Evolutionary conservation across 805 yeast species (phyloP), one percentile per base, ranked within the genome.

Genomic region (Hemisphaericaspora nanyangensis): DNA sequence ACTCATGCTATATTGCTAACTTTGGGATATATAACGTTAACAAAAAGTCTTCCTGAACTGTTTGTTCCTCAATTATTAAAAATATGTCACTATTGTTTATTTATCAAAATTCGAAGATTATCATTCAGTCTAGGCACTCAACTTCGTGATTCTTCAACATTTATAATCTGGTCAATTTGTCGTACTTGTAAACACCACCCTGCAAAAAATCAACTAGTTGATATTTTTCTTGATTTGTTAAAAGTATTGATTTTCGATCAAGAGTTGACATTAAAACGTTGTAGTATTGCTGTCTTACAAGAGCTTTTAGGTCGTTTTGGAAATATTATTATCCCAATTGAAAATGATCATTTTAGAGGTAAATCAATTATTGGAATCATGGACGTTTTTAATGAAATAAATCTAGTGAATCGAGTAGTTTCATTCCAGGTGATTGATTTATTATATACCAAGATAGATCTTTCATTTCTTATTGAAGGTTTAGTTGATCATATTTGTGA

Each of bases 231-330:
- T 15, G 68, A 70, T 47, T 55, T 86, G 18, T 50, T 85, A 2
- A 55, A 70, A 8, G 70, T 78, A 1, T 62, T 82, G 7, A 68
- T 86, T 35, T 82, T 82, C 52, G 98, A 90, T 54, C 63, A 70
- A 17, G 96, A 89, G 39, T 63, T 87, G 15, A 71, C 80, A 42
- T 76, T 89, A 5, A 68, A 96, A 40, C 68, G 95, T 41, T 90
- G 96, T 13, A 82, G 90, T 1, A 69, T 87, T 5, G 96, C 97
- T 1, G 91, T 93, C 0, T 51, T 90, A 6, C 97, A 90, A 54
- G 98, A 90, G 51, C 68, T 84, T 12, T 55, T 87, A 3, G 98
- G 98, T 0, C 63, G 97, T 27, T 81, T 79, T 53, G 85, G 85
- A 1, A 61, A 60, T 10, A 24, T 40, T 22, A 40, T 70, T 19